These are phyloP conservation scores for Anaeromyces robustus DNA, from an alignment of 192 early-diverging fungal species.

Conservation along the genomic window DNA sequence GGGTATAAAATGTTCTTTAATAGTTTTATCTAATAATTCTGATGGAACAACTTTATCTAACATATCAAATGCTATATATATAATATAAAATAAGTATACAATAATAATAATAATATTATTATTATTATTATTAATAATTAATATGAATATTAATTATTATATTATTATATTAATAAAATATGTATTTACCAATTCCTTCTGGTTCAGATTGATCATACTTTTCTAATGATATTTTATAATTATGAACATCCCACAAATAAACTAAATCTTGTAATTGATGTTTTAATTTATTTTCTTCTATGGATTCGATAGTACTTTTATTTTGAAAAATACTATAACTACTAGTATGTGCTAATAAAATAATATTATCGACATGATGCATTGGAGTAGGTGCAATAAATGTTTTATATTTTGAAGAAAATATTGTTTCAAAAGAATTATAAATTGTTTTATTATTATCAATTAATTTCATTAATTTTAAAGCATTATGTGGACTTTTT, in stretches of 20 bases:
- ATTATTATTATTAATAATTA: no score
- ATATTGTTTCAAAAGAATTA: not conserved
- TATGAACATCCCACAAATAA: conserved; percentile 29
- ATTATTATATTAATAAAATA: no score
- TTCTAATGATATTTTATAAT: conserved; percentile 19
- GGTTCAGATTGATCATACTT: conserved; percentile 32
- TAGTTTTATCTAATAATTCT: conserved; percentile 33
- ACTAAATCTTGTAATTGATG: conserved; percentile 38
- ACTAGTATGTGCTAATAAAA: not conserved
- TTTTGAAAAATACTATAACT: not conserved
- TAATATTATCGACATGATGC: not conserved
- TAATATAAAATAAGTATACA: no score
- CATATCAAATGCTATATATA: conserved; percentile 31
- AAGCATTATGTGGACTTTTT: not conserved
- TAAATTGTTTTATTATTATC: not conserved
- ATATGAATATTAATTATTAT: no score
- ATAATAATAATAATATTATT: no score
- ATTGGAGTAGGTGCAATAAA: not conserved
- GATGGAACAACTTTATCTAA: conserved; percentile 42
- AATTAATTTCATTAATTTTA: not conserved
- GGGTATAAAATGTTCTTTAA: conserved; percentile 33
- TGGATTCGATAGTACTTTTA: not conserved
- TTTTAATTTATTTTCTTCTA: conserved; percentile 11
- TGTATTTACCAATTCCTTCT: conserved; percentile 11
- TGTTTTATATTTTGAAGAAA: not conserved